Percentiles rank a stretch among this genome's conserved stretches.
Conservation (phyloP, 192 early-diverging fungal genomes). For the Coemansia sp. region DNA sequence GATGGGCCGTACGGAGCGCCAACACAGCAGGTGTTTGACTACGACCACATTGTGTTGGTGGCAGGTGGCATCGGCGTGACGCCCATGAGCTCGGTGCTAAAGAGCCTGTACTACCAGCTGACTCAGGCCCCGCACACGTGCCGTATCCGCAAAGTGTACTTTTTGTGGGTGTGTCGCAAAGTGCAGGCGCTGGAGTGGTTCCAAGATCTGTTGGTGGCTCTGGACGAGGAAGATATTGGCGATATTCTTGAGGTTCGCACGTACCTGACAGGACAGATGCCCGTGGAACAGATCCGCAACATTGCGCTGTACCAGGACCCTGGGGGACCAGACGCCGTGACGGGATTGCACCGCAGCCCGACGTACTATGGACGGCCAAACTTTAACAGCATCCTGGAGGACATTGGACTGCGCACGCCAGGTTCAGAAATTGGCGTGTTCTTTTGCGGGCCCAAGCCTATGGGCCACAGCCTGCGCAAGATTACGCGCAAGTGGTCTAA, state of each 20-base stretch:
- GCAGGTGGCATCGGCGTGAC: constrained; percentile 77
- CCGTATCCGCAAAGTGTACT: constrained; percentile 56
- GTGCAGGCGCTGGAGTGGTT: constrained; percentile 69
- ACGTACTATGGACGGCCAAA: constrained; percentile 81
- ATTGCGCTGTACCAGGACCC: constrained; percentile 62
- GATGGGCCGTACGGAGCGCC: constrained; percentile 85
- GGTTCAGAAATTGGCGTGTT: constrained; percentile 73
- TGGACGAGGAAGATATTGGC: constrained; percentile 61
- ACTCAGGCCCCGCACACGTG: constrained; percentile 26
- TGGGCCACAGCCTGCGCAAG: constrained; percentile 61
- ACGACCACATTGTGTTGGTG: constrained; percentile 66
- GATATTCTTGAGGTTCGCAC: constrained; percentile 66
- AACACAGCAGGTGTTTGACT: constrained; percentile 73
- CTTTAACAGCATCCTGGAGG: constrained; percentile 66
- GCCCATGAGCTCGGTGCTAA: constrained; percentile 70
- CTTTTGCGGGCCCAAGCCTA: constrained; percentile 75
- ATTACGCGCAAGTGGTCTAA: constrained; percentile 47
- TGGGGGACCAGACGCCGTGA: constrained; percentile 66
- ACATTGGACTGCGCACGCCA: constrained; percentile 56
- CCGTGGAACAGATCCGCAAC: constrained; percentile 63
- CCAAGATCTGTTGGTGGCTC: constrained; percentile 61
- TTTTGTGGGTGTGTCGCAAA: constrained; percentile 70
- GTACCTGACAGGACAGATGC: constrained; percentile 64
- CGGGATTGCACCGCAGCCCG: constrained; percentile 60
- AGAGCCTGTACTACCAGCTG: constrained; percentile 63